Evolutionary conservation across 371 early-diverging fungal species (phyloP), one percentile per base, ranked within the genome.

Genomic region (Chytridiales sp.): DNA sequence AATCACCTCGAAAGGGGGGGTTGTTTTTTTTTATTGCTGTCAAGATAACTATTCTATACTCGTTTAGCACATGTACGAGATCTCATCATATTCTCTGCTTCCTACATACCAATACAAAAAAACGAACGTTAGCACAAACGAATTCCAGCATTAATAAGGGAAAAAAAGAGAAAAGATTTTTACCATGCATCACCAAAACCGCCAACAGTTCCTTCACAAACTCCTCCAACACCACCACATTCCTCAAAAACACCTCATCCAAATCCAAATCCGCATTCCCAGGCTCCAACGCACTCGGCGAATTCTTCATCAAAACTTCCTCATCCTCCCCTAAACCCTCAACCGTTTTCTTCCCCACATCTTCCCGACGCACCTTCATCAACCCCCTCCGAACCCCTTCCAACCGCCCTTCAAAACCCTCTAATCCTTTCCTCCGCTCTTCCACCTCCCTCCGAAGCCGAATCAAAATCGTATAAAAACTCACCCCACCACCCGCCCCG

Each of bases 141-240:
- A 36, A 8, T n/a, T n/a, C n/a, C n/a, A n/a, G n/a, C n/a, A n/a
- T n/a, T n/a, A n/a, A n/a, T n/a, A n/a, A n/a, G n/a, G n/a, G 1
- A 15, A 47, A 56, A 47, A 38, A 39, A 24, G 2, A 27, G 13
- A 11, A 19, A 6, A 17, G 38, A 54, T 39, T n/a, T 43, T 48
- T 55, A 50, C 68, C 73, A 47, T 61, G 62, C 50, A 64, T 56
- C 15, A 78, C 55, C 56, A 94, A 75, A 22, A 88, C 78, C 15
- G 93, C 91, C 5, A 95, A 82, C 8, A 94, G 69, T 65, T 96
- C 97, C 65, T 94, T 94, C 32, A 90, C 85, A 4, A 86, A 80
- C 74, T 96, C 97, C 62, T 96, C 92, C 52, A 96, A 61, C 29
- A 94, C 89, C 17, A 96, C 86, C 17, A 93, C 89, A 69, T 95